phyloP scores from a whole-genome alignment of 2,329 filamentous ascomycete genomes.

The Falciphora oryzae region DNA sequence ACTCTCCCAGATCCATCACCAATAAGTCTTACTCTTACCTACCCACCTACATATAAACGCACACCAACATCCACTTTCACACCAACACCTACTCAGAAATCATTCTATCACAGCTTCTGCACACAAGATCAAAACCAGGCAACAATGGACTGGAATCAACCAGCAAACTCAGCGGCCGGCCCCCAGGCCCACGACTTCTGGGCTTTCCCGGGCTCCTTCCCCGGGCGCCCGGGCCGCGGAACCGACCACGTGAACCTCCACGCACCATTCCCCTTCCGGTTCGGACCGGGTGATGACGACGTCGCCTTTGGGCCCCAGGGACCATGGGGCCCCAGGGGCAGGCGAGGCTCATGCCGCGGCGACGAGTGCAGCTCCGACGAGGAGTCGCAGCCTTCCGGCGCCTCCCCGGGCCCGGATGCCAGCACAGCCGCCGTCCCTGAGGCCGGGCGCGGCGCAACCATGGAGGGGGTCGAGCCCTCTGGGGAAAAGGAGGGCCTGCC shows the following conservation, averaged over 20 bases:
- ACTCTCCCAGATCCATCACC: neutral
- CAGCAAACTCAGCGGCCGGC: neutral
- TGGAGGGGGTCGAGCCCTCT: conserved; percentile 7
- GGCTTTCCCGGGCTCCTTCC: conserved; percentile 30
- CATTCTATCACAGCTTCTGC: neutral
- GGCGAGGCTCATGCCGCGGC: conserved; percentile 13
- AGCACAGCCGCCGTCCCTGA: neutral
- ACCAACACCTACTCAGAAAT: neutral
- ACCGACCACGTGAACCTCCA: conserved; percentile 28
- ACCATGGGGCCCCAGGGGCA: neutral
- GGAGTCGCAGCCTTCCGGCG: conserved; percentile 11
- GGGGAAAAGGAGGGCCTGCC: conserved; percentile 28
- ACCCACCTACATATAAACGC: neutral
- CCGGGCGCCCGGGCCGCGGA: conserved; percentile 27
- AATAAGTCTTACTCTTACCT: neutral
- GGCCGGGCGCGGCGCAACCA: neutral
- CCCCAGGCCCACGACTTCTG: conserved; percentile 16
- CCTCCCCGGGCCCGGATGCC: conserved; percentile 5
- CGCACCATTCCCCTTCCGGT: conserved; percentile 16
- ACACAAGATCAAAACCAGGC: neutral
- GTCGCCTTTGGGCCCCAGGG: conserved; percentile 11
- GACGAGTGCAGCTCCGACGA: conserved; percentile 12
- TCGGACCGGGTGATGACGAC: conserved; percentile 9
- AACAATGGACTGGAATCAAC: conserved; percentile 6
- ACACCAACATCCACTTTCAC: neutral